Evolutionary conservation across 164 flowering plant genomes (phyloP).

Genomic region (Platanus orientalis): DNA sequence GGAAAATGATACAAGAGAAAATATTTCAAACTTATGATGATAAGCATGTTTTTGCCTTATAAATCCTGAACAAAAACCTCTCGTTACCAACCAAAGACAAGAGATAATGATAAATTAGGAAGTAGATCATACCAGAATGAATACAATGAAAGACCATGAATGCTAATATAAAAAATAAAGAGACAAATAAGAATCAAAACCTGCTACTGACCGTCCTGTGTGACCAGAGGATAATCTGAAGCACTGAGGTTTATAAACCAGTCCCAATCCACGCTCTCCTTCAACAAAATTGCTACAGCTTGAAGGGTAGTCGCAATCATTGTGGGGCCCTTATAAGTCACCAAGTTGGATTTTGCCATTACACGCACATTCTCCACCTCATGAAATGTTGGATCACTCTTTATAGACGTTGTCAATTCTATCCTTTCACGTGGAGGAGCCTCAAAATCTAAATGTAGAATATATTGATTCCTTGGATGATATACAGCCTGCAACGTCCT

Average conservation of each 20-base stretch:
- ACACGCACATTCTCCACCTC: slow-evolving; percentile 86
- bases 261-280: slow-evolving; percentile 80
- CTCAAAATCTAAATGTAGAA: slow-evolving; percentile 95
- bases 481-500: slow-evolving; percentile 88
- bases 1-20: not conserved
- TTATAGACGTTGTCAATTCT: slow-evolving; percentile 56
- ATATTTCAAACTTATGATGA: not conserved
- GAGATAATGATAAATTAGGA: not conserved
- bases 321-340: slow-evolving; percentile 96
- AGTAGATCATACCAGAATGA: not conserved
- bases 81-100: not conserved
- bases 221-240: slow-evolving; percentile 95
- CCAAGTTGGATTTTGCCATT: slow-evolving; percentile 89
- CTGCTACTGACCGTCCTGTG: slow-evolving; percentile 87
- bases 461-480: slow-evolving; percentile 91
- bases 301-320: slow-evolving; percentile 97
- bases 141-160: not conserved
- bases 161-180: too few species aligned
- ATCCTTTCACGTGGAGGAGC: slow-evolving; percentile 88
- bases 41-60: not conserved
- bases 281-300: slow-evolving; percentile 81
- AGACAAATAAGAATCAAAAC: too few species aligned
- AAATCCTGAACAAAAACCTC: too few species aligned
- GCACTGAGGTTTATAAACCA: slow-evolving; percentile 99
- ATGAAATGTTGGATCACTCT: slow-evolving; percentile 60